Conservation (phyloP, 805 yeast species). For the Schwanniomyces polymorphus region DNA sequence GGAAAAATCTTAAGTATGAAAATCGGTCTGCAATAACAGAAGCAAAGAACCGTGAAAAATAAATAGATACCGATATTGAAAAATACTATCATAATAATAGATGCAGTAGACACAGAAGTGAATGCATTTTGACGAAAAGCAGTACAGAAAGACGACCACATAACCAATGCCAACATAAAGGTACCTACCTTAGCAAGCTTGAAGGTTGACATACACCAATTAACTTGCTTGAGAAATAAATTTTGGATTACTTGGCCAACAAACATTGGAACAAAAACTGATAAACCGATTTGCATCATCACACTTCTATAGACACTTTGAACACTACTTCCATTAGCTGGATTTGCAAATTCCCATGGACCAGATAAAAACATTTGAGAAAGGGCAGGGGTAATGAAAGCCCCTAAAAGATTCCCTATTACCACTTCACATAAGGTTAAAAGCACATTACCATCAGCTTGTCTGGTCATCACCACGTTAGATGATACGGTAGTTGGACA, state of each 20-base stretch:
- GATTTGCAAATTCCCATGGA: conserved; percentile 77
- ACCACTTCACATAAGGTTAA: conserved; percentile 83
- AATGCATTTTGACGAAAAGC: conserved; percentile 85
- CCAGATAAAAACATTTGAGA: conserved; percentile 66
- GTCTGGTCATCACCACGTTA: conserved; percentile 87
- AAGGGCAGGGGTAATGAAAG: conserved; percentile 84
- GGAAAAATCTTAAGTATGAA: conserved; percentile 44
- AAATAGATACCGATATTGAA: conserved; percentile 80
- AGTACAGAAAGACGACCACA: conserved; percentile 80
- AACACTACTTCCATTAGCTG: conserved; percentile 47
- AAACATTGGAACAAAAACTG: conserved; percentile 80
- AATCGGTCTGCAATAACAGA: conserved; percentile 58
- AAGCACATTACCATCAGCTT: conserved; percentile 80
- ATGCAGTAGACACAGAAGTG: conserved; percentile 62
- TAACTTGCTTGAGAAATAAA: conserved; percentile 61
- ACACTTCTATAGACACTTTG: conserved; percentile 65
- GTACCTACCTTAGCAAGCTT: conserved; percentile 73
- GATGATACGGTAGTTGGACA: conserved; percentile 93
- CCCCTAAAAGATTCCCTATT: conserved; percentile 81
- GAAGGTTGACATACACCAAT: conserved; percentile 58
- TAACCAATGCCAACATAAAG: conserved; percentile 72
- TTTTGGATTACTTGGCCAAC: conserved; percentile 87
- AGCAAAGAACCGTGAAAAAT: conserved; percentile 70
- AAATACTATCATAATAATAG: conserved; percentile 75
- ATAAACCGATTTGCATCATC: conserved; percentile 83